Conservation (phyloP, 1,284 basidiomycete genomes). For the Moesziomyces sp. region DNA sequence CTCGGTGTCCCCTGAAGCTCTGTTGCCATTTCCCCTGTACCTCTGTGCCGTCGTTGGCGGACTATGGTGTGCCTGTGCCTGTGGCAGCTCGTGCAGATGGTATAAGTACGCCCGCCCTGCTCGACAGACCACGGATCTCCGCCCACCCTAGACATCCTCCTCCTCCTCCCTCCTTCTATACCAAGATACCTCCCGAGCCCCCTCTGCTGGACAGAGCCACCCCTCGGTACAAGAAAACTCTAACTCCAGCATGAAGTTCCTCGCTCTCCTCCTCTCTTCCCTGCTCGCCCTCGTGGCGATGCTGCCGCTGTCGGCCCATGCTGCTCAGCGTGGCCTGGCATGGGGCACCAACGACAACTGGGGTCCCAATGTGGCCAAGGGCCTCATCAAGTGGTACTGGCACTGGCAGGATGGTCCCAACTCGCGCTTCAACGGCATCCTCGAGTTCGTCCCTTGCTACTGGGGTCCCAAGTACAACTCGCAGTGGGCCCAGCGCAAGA, state of each 20-base stretch:
- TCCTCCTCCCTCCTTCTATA: background rate
- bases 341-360: constrained; percentile 61
- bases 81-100: background rate
- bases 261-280: constrained; percentile 22
- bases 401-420: constrained; percentile 62
- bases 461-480: constrained; percentile 58
- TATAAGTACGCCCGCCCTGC: constrained; percentile 30
- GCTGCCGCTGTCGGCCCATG: constrained; percentile 16
- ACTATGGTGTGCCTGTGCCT: background rate
- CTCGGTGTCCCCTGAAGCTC: background rate
- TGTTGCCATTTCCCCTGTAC: background rate
- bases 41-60: too few relatives aligned
- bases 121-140: constrained; percentile 36
- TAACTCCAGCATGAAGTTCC: constrained; percentile 38
- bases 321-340: constrained; percentile 49
- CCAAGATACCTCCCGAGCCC: background rate
- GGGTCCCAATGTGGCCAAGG: constrained; percentile 50
- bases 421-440: constrained; percentile 29
- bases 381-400: constrained; percentile 60
- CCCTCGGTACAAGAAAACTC: constrained; percentile 2
- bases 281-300: constrained; percentile 15
- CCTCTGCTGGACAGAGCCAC: constrained; percentile 34
- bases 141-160: constrained; percentile 12
- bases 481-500: constrained; percentile 55
- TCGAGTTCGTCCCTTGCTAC: constrained; percentile 62